These are phyloP conservation scores for Starmerella potacharoeniae DNA, from an alignment of 805 yeast species.

Conservation along the genomic window DNA sequence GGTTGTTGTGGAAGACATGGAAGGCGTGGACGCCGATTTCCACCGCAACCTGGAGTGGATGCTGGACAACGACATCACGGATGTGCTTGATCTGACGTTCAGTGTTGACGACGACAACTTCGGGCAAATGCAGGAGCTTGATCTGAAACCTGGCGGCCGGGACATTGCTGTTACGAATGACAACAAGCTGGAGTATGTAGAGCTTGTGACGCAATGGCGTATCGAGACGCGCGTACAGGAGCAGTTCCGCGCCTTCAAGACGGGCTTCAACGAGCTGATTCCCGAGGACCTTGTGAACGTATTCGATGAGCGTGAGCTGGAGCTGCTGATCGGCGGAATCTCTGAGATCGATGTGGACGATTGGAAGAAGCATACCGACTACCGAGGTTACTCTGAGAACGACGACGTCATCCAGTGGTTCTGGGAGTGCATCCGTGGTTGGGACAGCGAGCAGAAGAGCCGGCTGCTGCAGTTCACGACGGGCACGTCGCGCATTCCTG, in stretches of 20 bases:
- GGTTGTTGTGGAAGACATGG: slow-evolving; percentile 93
- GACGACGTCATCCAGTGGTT: slow-evolving; percentile 98
- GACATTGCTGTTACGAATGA: slow-evolving; percentile 88
- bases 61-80: slow-evolving; percentile 86
- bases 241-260: slow-evolving; percentile 91
- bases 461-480: slow-evolving; percentile 93
- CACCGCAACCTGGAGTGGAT: slow-evolving; percentile 93
- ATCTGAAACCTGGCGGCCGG: slow-evolving; percentile 78
- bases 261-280: slow-evolving; percentile 92
- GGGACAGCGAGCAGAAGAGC: slow-evolving; percentile 96
- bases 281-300: slow-evolving; percentile 95
- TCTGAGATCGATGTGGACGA: slow-evolving; percentile 97
- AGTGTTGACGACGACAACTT: slow-evolving; percentile 80
- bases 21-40: slow-evolving; percentile 96
- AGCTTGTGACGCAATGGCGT: slow-evolving; percentile 90
- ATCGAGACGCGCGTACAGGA: slow-evolving; percentile 86
- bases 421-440: slow-evolving; percentile 85
- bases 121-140: slow-evolving; percentile 83
- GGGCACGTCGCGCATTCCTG: slow-evolving; percentile 98
- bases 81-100: slow-evolving; percentile 76
- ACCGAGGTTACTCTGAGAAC: slow-evolving; percentile 91
- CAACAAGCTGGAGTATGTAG: slow-evolving; percentile 80
- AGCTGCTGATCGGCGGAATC: slow-evolving; percentile 92
- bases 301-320: slow-evolving; percentile 95
- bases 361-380: slow-evolving; percentile 98